Percentiles rank a stretch among this genome's conserved stretches.
phyloP scores from a whole-genome alignment of 2,329 filamentous ascomycete species.

The Phialocephala sp. region DNA sequence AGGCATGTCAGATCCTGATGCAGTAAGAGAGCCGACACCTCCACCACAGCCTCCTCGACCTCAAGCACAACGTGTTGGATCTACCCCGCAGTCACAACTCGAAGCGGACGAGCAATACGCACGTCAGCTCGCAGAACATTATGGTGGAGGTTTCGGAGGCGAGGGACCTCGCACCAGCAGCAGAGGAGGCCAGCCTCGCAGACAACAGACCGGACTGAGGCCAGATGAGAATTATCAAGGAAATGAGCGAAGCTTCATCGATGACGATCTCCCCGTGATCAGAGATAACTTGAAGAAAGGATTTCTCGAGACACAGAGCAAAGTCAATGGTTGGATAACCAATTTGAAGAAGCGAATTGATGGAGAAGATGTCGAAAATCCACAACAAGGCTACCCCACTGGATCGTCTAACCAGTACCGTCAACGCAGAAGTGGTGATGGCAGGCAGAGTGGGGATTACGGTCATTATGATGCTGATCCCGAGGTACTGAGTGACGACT shows the following conservation, averaged over 20 bases:
- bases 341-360: slow-evolving; percentile 93
- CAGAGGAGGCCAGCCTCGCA: slow-evolving; percentile 47
- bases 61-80: slow-evolving; percentile 53
- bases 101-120: slow-evolving; percentile 92
- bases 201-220: slow-evolving; percentile 57
- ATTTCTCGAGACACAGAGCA: slow-evolving; percentile 91
- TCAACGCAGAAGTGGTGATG: slow-evolving; percentile 64
- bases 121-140: slow-evolving; percentile 90
- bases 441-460: slow-evolving; percentile 81
- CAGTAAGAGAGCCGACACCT: slow-evolving; percentile 63
- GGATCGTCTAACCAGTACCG: slow-evolving; percentile 45
- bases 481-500: slow-evolving; percentile 87
- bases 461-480: slow-evolving; percentile 95
- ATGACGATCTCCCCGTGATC: slow-evolving; percentile 94
- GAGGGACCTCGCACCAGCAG: slow-evolving; percentile 58
- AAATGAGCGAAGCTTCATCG: slow-evolving; percentile 87
- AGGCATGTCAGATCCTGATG: slow-evolving; percentile 83
- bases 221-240: slow-evolving; percentile 63
- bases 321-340: slow-evolving; percentile 91
- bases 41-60: slow-evolving; percentile 84
- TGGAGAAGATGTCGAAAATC: slow-evolving; percentile 75
- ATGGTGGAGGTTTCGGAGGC: slow-evolving; percentile 60
- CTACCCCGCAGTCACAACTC: slow-evolving; percentile 75
- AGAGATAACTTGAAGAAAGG: slow-evolving; percentile 92
- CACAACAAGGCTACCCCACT: slow-evolving; percentile 43